These are phyloP conservation scores for Pueraria montana DNA, from an alignment of 306 rosid species.

Conservation along the genomic window DNA sequence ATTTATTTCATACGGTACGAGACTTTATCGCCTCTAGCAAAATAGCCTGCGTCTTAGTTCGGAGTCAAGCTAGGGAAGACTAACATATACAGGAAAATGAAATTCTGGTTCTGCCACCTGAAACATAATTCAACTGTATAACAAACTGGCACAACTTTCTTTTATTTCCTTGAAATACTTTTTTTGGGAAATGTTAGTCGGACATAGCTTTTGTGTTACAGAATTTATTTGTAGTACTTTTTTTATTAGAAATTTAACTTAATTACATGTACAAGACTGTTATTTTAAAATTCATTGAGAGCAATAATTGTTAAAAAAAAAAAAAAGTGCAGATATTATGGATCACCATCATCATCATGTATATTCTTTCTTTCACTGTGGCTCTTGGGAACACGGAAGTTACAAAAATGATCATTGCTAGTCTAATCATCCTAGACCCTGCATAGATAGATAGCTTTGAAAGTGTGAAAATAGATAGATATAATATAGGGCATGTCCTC, in stretches of 20 bases:
- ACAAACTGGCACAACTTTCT: background rate
- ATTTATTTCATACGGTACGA: no score
- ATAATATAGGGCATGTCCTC: conserved; percentile 46
- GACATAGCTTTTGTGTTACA: background rate
- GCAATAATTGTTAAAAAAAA: background rate
- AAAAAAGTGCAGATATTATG: background rate
- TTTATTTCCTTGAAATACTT: background rate
- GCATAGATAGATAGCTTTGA: conserved; percentile 8
- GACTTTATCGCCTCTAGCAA: no score
- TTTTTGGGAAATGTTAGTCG: background rate
- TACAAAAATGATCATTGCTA: conserved; percentile 40
- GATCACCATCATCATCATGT: background rate
- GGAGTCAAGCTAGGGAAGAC: background rate
- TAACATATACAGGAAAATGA: background rate
- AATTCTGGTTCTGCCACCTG: conserved; percentile 13
- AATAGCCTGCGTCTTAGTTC: no score
- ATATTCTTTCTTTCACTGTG: conserved; percentile 33
- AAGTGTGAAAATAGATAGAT: conserved; percentile 45
- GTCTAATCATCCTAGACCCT: conserved; percentile 30
- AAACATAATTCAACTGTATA: conserved; percentile 14
- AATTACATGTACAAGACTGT: no score
- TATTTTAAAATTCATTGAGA: background rate
- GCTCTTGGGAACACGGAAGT: conserved; percentile 25
- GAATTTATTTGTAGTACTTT: background rate
- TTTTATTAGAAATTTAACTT: background rate